These are phyloP conservation scores for Nigrospora osmanthi DNA, from an alignment of 2,329 filamentous ascomycete genomes.

Conservation along the genomic window DNA sequence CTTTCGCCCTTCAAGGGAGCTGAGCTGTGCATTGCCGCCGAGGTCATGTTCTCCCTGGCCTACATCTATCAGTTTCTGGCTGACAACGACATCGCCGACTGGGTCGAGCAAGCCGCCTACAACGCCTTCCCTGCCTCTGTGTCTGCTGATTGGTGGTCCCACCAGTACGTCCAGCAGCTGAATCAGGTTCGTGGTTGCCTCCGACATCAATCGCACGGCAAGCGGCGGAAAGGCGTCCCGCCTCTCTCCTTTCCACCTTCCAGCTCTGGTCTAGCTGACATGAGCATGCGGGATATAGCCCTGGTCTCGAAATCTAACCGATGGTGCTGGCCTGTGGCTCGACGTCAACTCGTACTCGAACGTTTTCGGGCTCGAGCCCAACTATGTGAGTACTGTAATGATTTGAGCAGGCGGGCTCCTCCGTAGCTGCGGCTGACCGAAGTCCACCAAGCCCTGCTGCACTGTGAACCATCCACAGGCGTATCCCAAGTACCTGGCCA, in stretches of 20 bases:
- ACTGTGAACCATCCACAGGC: constrained; percentile 51
- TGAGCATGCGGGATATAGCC: constrained; percentile 17
- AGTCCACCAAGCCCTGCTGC: constrained; percentile 33
- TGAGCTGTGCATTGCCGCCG: constrained; percentile 22
- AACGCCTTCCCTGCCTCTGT: constrained; percentile 42
- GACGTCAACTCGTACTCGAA: constrained; percentile 36
- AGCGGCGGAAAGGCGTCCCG: too few species aligned
- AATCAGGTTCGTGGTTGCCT: constrained; percentile 31
- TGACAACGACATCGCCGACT: constrained; percentile 32
- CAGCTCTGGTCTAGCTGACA: too few species aligned
- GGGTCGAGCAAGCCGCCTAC: constrained; percentile 39
- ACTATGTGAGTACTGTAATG: constrained; percentile 23
- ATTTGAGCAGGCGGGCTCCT: too few species aligned
- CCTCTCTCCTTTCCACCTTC: too few species aligned
- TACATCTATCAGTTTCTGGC: constrained; percentile 17
- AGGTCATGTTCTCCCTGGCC: constrained; percentile 20
- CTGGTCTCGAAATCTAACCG: constrained; percentile 31
- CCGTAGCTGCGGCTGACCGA: neutral
- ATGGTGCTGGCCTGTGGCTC: constrained; percentile 26
- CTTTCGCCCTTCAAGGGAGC: constrained; percentile 25
- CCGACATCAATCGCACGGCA: neutral
- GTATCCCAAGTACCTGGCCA: constrained; percentile 46
- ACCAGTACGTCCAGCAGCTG: constrained; percentile 43
- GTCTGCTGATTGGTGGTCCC: constrained; percentile 45
- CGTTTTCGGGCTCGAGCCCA: constrained; percentile 43